Conservation (phyloP, 2,329 filamentous ascomycete species). For the Kalmusia sp. region DNA sequence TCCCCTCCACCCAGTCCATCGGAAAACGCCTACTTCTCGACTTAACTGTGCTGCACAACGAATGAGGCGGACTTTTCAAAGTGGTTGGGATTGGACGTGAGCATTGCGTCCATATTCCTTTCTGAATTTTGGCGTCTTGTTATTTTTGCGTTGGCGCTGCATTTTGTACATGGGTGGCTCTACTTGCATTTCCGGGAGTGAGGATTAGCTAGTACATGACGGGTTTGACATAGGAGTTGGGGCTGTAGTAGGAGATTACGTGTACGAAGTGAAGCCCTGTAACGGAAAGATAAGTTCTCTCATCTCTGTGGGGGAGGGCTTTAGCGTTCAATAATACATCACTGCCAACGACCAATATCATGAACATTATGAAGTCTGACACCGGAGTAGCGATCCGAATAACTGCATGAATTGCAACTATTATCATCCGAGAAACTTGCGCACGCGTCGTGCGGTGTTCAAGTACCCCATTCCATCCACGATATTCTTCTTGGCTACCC, state of each 20-base stretch:
- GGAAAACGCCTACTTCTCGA: no score
- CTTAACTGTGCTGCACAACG: background rate
- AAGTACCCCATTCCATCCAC: conserved; percentile 40
- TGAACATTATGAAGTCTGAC: no score
- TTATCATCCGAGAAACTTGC: conserved; percentile 37
- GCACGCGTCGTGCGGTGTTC: conserved; percentile 33
- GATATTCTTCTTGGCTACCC: conserved; percentile 27
- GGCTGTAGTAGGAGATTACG: background rate
- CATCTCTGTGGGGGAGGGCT: background rate
- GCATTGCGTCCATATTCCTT: background rate
- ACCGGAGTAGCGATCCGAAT: no score
- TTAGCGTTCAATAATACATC: no score
- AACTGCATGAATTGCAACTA: no score
- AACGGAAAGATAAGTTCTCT: background rate
- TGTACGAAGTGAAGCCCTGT: background rate
- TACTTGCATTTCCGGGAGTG: conserved; percentile 3
- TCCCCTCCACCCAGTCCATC: no score
- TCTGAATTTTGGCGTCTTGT: background rate
- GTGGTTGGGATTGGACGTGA: background rate
- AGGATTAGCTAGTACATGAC: background rate
- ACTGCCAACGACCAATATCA: no score
- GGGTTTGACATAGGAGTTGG: background rate
- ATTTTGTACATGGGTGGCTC: background rate
- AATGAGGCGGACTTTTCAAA: background rate
- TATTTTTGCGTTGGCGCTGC: background rate